Conservation (phyloP, 768 basidiomycete species). For the Auricularia sp. region DNA sequence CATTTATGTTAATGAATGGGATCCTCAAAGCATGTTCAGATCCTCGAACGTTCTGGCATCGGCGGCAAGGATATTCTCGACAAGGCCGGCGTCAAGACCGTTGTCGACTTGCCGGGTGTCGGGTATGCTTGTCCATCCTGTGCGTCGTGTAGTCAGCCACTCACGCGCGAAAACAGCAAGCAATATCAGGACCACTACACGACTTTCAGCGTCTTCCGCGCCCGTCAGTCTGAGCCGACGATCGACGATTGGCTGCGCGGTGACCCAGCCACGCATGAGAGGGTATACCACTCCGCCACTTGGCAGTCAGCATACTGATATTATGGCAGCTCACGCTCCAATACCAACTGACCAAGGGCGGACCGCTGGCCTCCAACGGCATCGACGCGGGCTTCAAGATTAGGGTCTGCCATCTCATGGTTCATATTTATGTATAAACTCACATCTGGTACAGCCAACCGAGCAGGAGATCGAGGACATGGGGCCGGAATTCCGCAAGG, state of each 20-base stretch:
- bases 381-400: slow-evolving; percentile 73
- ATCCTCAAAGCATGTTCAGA: slow-evolving; percentile 22
- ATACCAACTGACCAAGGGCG: slow-evolving; percentile 53
- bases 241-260: slow-evolving; percentile 65
- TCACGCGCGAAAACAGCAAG: slow-evolving; percentile 31
- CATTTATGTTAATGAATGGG: background rate
- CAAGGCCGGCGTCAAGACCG: slow-evolving; percentile 48
- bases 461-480: slow-evolving; percentile 63
- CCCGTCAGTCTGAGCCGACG: slow-evolving; percentile 28
- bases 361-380: slow-evolving; percentile 55
- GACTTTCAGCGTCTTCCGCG: slow-evolving; percentile 58
- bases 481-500: slow-evolving; percentile 65
- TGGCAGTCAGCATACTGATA: no score
- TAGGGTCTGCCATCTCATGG: slow-evolving; percentile 3
- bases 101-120: slow-evolving; percentile 62
- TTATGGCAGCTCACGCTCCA: slow-evolving; percentile 40
- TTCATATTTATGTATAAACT: background rate
- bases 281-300: slow-evolving; percentile 16
- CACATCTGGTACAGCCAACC: slow-evolving; percentile 40
- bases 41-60: slow-evolving; percentile 65
- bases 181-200: slow-evolving; percentile 71
- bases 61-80: slow-evolving; percentile 31
- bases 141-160: background rate
- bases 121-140: slow-evolving; percentile 23
- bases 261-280: slow-evolving; percentile 33